Base-by-base conservation (phyloP, 768 basidiomycete genomes). In the Coprinellus micaceus region DNA sequence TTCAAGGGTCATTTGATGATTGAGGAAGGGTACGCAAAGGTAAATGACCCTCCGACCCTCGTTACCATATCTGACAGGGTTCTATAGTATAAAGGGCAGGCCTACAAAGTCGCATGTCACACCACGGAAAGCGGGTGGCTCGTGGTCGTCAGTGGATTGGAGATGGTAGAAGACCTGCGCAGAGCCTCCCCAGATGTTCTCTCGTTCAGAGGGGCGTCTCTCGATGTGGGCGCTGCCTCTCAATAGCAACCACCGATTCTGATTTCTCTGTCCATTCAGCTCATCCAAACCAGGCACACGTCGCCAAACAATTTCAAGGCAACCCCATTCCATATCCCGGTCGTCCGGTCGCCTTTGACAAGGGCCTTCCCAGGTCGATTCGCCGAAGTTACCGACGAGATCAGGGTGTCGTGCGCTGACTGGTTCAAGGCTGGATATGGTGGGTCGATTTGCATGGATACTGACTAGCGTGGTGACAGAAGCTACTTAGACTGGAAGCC, bases 351-450 rank as follows among this genome's bases (percentile, higher is more conserved):
- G 22, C 53, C 62, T 9, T 54, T 75, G 10, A 74, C 69, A 33
- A 60, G 72, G 36, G 72, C 70, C 21, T 58, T 76, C 17, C 60
- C 58, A 30, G 56, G 45, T 2, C 60, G 63, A 17, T 72, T 74
- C 58, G 64, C 68, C 19, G 66, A 64, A 9, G 46, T 83, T 17
- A 69, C 64, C 2, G 78, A 83, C 28, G 84, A 85, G 57, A 62
- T 82, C 25, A 58, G 68, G 12, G 57, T 62, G 6, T 68, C 82
- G 3, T 75, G 80, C 57, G 61, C 63, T 0, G 76, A 79, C 1
- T 54, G 52, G 17, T 48, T 59, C 36, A 15, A 26, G 4, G 29
- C 29, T 1, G 49, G 49, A 51, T 17, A 36, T 19, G 49, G 49
- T 37, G 13, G 24, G 49, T 36, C 22, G 21, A 17, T 4, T 10